Conservation (phyloP, 1,284 basidiomycete species). For the Athelia psychrophila region DNA sequence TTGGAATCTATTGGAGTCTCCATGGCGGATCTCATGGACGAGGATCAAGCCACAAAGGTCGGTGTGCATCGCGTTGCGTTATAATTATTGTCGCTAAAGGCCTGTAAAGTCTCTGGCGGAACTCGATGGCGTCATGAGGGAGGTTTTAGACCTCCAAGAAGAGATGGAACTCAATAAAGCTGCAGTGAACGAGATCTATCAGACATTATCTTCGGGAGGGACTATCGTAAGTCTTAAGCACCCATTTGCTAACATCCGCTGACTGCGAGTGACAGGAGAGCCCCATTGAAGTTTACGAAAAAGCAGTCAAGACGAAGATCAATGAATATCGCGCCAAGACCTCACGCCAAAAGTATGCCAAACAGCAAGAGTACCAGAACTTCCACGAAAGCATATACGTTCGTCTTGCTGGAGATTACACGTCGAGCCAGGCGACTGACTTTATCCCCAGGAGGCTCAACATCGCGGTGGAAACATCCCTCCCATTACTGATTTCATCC, state of each 20-base stretch:
- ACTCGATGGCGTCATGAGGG: conserved; percentile 63
- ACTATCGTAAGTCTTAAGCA: conserved; percentile 50
- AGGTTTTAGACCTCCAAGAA: conserved; percentile 60
- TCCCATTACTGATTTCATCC: conserved; percentile 71
- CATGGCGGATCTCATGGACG: conserved; percentile 60
- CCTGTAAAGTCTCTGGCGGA: conserved; percentile 47
- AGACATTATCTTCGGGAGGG: conserved; percentile 50
- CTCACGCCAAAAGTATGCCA: conserved; percentile 71
- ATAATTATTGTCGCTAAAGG: not conserved
- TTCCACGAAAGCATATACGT: conserved; percentile 75
- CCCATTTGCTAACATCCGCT: not conserved
- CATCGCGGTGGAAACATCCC: conserved; percentile 70
- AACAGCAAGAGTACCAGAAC: conserved; percentile 53
- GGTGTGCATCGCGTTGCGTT: conserved; percentile 8
- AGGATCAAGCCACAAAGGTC: conserved; percentile 52
- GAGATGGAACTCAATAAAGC: conserved; percentile 56
- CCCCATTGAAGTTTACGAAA: conserved; percentile 43
- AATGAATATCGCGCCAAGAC: conserved; percentile 58
- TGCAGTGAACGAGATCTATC: conserved; percentile 52
- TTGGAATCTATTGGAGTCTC: conserved; percentile 54
- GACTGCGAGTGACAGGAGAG: conserved; percentile 37
- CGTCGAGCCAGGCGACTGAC: not conserved
- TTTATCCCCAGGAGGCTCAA: conserved; percentile 53
- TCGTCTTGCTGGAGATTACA: conserved; percentile 18
- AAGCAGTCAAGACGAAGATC: conserved; percentile 36